Evolutionary conservation across 192 early-diverging fungal genomes (phyloP), one percentile per base, ranked within the genome.

Genomic region (Kickxella alabastrina): DNA sequence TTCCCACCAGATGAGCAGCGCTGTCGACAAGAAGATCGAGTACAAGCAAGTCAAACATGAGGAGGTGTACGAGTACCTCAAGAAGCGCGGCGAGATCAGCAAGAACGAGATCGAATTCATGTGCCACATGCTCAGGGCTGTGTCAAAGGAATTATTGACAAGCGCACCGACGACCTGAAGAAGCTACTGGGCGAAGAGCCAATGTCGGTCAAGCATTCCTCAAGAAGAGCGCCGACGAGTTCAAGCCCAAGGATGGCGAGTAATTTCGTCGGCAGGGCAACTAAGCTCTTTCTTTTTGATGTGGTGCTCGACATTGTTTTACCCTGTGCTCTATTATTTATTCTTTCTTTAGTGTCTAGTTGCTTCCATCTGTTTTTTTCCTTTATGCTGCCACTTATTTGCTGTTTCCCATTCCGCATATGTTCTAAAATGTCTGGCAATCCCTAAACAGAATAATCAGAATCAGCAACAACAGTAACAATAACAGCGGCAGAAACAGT

Each of bases 221-320:
- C 17, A 52, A 65, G 47, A 69, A 70, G 59, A 70, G 66, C 31
- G 55, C 66, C 18, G 31, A 42, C 42, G 67, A 66, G 52, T 77
- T 77, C 26, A 69, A 66, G 67, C 74, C 67, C 21, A 32, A 25
- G 21, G 27, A 42, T 42, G 17, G 32, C 13, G 32, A 26, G n/a
- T n/a, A n/a, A n/a, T n/a, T n/a, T n/a, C n/a, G n/a, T n/a, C n/a
- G n/a, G n/a, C n/a, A n/a, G n/a, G n/a, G n/a, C n/a, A n/a, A n/a
- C n/a, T n/a, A n/a, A n/a, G n/a, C n/a, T 24, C 43, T 13, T 29
- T 15, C 4, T 28, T n/a, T n/a, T n/a, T n/a, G n/a, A n/a, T n/a
- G n/a, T n/a, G n/a, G n/a, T n/a, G n/a, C n/a, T n/a, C n/a, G n/a
- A n/a, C n/a, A n/a, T n/a, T n/a, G n/a, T n/a, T n/a, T n/a, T n/a